Evolutionary conservation across 1,139 yeast genomes (phyloP).

Genomic region (Geotrichum cucujoidarum): DNA sequence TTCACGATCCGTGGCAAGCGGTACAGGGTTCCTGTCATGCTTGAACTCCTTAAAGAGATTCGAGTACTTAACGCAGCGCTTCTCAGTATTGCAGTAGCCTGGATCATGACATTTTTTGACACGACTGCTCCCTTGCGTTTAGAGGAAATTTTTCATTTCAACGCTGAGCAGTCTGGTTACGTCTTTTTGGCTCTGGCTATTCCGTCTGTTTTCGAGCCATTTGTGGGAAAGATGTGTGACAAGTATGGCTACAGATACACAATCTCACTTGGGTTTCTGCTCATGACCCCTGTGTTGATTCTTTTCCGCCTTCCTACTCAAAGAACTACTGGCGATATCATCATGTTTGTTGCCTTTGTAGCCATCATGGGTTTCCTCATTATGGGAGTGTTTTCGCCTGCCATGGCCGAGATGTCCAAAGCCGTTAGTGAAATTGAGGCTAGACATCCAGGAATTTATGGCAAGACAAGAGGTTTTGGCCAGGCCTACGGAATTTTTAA

Average conservation of each 20-base stretch:
- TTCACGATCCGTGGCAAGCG: constrained; percentile 10
- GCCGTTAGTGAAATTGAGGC: constrained; percentile 29
- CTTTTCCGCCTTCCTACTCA: constrained; percentile 33
- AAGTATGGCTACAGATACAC: constrained; percentile 33
- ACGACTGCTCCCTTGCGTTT: constrained; percentile 36
- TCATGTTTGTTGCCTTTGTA: constrained; percentile 32
- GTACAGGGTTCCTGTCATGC: constrained; percentile 24
- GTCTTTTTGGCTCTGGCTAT: constrained; percentile 35
- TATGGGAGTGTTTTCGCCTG: constrained; percentile 30
- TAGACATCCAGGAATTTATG: constrained; percentile 33
- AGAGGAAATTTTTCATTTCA: constrained; percentile 32
- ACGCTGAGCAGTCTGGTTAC: constrained; percentile 33
- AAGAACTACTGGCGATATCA: constrained; percentile 29
- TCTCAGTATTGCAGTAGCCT: constrained; percentile 31
- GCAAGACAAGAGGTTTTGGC: constrained; percentile 36
- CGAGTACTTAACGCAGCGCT: constrained; percentile 30
- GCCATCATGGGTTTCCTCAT: constrained; percentile 30
- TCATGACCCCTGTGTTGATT: constrained; percentile 29
- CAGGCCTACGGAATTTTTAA: constrained; percentile 39
- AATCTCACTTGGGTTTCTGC: constrained; percentile 29
- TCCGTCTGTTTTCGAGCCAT: constrained; percentile 35
- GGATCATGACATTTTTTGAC: constrained; percentile 36
- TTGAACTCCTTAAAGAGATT: constrained; percentile 23
- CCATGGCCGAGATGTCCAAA: constrained; percentile 34
- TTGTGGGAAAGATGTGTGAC: constrained; percentile 34